These are phyloP conservation scores for Yamadazyma scolyti DNA, from an alignment of 805 yeast species.

Conservation along the genomic window DNA sequence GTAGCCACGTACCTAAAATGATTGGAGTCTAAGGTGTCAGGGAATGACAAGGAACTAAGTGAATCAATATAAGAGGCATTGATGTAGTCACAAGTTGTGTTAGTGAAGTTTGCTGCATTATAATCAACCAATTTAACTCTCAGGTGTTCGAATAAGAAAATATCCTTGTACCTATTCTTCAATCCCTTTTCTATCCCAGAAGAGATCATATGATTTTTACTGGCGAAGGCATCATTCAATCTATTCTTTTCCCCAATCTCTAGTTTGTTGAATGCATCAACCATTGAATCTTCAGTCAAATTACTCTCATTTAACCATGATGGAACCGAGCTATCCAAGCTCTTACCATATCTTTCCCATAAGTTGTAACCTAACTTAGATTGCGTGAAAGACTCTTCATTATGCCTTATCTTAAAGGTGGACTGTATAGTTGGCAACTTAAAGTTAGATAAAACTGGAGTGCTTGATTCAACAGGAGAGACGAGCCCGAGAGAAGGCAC, in stretches of 20 bases:
- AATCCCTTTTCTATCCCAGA: constrained; percentile 79
- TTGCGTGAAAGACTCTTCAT: constrained; percentile 51
- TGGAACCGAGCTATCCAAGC: constrained; percentile 19
- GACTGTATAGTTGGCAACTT: constrained; percentile 38
- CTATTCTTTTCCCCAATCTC: constrained; percentile 71
- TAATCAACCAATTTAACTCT: constrained; percentile 55
- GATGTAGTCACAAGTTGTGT: constrained; percentile 53
- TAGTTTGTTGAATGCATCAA: constrained; percentile 50
- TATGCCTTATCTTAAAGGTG: constrained; percentile 41
- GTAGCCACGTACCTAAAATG: constrained; percentile 58
- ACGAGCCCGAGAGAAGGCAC: constrained; percentile 8
- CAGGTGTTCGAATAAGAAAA: constrained; percentile 82
- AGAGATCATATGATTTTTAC: constrained; percentile 42
- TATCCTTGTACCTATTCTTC: constrained; percentile 85
- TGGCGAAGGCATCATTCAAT: constrained; percentile 39
- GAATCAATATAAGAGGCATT: constrained; percentile 72
- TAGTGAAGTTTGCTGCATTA: background rate
- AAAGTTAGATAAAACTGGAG: constrained; percentile 50
- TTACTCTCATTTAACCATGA: constrained; percentile 22
- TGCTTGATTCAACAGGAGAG: constrained; percentile 13
- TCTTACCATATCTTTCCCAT: constrained; percentile 6
- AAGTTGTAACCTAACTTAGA: constrained; percentile 26
- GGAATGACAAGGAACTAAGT: constrained; percentile 9
- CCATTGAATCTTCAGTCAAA: constrained; percentile 4
- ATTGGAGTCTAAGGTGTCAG: constrained; percentile 5